Percentiles rank a stretch among this genome's conserved stretches.
phyloP scores from a whole-genome alignment of 139 green algal species.

The Volvox reticuliferus region DNA sequence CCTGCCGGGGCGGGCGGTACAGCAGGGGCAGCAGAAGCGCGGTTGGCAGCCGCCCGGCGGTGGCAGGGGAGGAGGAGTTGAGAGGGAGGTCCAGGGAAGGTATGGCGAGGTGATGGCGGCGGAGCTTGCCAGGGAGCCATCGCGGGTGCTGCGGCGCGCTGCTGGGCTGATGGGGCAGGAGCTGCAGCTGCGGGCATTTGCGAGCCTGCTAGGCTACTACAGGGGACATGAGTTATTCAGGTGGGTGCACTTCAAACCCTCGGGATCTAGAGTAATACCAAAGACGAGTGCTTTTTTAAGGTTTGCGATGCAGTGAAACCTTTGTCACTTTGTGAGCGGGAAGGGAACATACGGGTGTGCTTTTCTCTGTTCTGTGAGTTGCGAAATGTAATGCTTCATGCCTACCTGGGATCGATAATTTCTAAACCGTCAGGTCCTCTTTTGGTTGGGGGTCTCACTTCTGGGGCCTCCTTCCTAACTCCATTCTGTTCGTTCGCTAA shows the following conservation, averaged over 20 bases:
- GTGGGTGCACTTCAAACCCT: not conserved
- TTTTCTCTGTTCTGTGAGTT: not conserved
- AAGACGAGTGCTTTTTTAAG: not conserved
- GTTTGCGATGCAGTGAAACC: not conserved
- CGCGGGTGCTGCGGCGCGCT: not conserved
- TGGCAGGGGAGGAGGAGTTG: no score
- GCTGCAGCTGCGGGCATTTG: conserved; percentile 71
- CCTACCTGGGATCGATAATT: no score
- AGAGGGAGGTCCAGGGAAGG: no score
- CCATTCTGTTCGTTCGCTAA: not conserved
- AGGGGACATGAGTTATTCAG: conserved; percentile 67
- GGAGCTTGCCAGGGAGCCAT: conserved; percentile 4
- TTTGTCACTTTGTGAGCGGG: no score
- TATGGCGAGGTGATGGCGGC: not conserved
- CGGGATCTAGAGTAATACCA: no score
- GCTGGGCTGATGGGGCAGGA: conserved; percentile 48
- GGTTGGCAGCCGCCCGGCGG: not conserved
- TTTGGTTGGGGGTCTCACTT: not conserved
- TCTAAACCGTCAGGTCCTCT: not conserved
- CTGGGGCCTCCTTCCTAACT: not conserved
- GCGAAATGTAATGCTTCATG: no score
- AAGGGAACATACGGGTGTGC: not conserved
- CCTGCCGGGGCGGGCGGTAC: not conserved
- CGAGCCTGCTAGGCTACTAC: conserved; percentile 90
- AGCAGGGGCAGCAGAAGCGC: not conserved